Conservation (phyloP, 148 eudicot species). For the Cornus florida region DNA sequence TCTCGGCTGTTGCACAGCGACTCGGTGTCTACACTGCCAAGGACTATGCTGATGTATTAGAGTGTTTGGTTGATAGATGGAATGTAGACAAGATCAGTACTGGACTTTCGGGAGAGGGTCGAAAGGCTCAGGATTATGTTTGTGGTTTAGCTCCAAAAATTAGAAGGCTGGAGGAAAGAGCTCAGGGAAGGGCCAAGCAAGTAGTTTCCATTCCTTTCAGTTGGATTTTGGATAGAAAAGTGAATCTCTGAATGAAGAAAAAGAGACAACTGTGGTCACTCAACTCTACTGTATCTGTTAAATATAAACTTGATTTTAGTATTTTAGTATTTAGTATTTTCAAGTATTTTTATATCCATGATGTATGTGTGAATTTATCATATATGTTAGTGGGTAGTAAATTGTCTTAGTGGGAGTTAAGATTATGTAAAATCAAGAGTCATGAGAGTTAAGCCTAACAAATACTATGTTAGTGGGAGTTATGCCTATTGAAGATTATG, state of each 20-base stretch:
- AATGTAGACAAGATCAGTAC: background rate
- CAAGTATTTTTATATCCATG: too few relatives aligned
- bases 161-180: background rate
- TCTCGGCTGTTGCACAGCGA: conserved; percentile 31
- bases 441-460: too few relatives aligned
- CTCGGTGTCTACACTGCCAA: conserved; percentile 30
- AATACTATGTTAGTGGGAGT: too few relatives aligned
- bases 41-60: background rate
- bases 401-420: too few relatives aligned
- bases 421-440: too few relatives aligned
- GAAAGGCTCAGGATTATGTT: background rate
- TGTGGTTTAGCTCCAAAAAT: background rate
- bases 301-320: too few relatives aligned
- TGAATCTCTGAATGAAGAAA: background rate
- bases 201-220: background rate
- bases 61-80: background rate
- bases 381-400: too few relatives aligned
- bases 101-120: background rate
- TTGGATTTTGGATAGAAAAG: background rate
- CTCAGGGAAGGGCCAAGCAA: background rate
- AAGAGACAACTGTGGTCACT: background rate
- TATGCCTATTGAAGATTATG: too few relatives aligned
- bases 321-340: too few relatives aligned
- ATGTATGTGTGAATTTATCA: too few relatives aligned
- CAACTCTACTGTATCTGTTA: too few relatives aligned